Evolutionary conservation across 73 alveolate species (phyloP).

Genomic region (Paramecium tetraurelia): DNA sequence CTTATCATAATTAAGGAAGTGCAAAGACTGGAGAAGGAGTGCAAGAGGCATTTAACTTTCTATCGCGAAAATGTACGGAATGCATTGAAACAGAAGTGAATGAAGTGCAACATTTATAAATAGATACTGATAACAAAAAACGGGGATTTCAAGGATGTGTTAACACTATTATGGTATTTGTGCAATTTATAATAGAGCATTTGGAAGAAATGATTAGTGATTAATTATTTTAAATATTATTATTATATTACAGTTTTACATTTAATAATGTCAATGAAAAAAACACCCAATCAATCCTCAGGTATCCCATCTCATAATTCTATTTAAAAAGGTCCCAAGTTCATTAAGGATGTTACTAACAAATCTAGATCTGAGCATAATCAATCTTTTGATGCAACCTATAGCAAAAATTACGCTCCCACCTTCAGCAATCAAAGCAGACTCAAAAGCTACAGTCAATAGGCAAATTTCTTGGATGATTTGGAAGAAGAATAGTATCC

Average conservation of each 20-base stretch:
- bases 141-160: neutral
- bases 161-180: neutral
- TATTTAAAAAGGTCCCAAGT: neutral
- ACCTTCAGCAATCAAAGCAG: conserved; percentile 17
- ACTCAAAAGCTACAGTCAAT: conserved; percentile 15
- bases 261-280: conserved; percentile 36
- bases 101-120: conserved; percentile 17
- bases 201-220: neutral
- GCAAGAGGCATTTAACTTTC: neutral
- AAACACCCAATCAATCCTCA: conserved; percentile 9
- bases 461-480: conserved; percentile 32
- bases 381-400: conserved; percentile 40
- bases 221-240: conserved; percentile 9
- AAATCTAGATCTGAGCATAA: conserved; percentile 43
- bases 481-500: conserved; percentile 47
- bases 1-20: neutral
- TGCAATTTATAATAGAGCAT: neutral
- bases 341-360: neutral
- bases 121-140: neutral
- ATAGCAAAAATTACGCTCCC: neutral
- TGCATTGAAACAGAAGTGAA: conserved; percentile 38
- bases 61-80: neutral
- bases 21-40: conserved; percentile 50
- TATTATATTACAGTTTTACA: neutral
- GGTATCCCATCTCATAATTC: neutral